phyloP scores from a whole-genome alignment of 768 basidiomycete species.

The Hericium alpestre region DNA sequence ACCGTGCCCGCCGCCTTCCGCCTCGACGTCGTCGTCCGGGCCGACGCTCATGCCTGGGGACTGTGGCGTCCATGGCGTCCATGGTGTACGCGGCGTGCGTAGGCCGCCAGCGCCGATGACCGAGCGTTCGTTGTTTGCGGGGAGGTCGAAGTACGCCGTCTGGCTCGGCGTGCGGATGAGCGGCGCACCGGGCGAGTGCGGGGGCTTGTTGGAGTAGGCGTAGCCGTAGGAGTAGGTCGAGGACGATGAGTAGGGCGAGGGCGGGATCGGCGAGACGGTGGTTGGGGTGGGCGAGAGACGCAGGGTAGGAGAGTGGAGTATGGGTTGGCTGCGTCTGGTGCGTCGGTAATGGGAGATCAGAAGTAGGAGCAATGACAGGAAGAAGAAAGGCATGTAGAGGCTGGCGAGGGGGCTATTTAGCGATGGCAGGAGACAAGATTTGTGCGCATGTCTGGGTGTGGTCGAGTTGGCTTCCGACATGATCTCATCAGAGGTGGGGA shows the following conservation, averaged over 20 bases:
- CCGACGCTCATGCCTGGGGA: background rate
- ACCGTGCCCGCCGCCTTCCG: slow-evolving; percentile 2
- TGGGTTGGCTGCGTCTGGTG: slow-evolving; percentile 4
- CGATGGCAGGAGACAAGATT: slow-evolving; percentile 73
- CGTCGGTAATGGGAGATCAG: slow-evolving; percentile 32
- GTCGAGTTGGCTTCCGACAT: slow-evolving; percentile 21
- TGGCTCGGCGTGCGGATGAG: background rate
- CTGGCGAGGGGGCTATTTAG: slow-evolving; percentile 47
- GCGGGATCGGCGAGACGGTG: background rate
- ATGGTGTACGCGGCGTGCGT: background rate
- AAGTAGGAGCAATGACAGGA: slow-evolving; percentile 41
- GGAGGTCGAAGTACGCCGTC: background rate
- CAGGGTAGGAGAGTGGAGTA: slow-evolving; percentile 11
- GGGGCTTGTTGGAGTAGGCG: slow-evolving; percentile 11
- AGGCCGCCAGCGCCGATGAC: background rate
- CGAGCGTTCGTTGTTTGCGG: background rate
- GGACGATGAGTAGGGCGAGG: slow-evolving; percentile 1
- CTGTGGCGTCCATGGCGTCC: background rate
- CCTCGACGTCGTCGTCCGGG: background rate
- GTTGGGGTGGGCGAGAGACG: background rate
- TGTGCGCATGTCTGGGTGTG: slow-evolving; percentile 44
- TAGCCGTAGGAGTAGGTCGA: slow-evolving; percentile 14
- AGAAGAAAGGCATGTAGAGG: slow-evolving; percentile 54
- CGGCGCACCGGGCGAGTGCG: background rate
- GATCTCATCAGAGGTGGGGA: slow-evolving; percentile 26